Base-by-base conservation (phyloP, 345 rosid species). In the Rhodamnia argentea region DNA sequence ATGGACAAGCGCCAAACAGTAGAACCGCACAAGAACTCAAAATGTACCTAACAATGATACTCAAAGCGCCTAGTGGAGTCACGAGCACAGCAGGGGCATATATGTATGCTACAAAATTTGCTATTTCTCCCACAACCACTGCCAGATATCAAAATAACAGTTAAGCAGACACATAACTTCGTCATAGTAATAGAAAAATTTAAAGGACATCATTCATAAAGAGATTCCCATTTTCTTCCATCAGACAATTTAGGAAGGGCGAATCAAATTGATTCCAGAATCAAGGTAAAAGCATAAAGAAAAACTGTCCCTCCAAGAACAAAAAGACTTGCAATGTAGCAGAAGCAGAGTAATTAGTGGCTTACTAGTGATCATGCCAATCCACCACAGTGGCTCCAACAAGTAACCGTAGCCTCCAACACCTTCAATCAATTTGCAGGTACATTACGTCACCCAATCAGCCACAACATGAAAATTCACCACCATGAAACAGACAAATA, bases 331-430 rank as follows among this genome's bases (percentile, higher is more conserved):
- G 56, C 51, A 37, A 24, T 26, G 23, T 50, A 70, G 55, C 58
- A 56, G 44, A 62, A 24, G 26, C 51, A 23, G 76, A 44, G 50
- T 52, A 24, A 26, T 15, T 14, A 29, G 18, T 86, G 82, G 64
- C 93, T 81, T 88, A 92, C 94, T 90, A 32, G 92, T 92, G n/a
- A 92, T 56, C 94, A 92, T 92, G 87, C 94, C 94, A 10, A 89
- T 44, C 94, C 94, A 92, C 94, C 93, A 92, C 40, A 92, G 86
- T 10, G 94, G 94, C 89, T 92, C 92, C 88, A 88, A 86, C 87
- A 92, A 54, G 81, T 92, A 92, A 54, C 90, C 90, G 70, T 92
- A 92, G 52, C 93, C 93, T 53, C 93, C 93, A 83, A 84, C 87
- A 56, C 92, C 93, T 90, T n/a, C 26, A 29, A 44, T 29, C 52